Evolutionary conservation across 495 filamentous ascomycete genomes (phyloP), one percentile per base, ranked within the genome.

Genomic region (Aspergillus indologenus): DNA sequence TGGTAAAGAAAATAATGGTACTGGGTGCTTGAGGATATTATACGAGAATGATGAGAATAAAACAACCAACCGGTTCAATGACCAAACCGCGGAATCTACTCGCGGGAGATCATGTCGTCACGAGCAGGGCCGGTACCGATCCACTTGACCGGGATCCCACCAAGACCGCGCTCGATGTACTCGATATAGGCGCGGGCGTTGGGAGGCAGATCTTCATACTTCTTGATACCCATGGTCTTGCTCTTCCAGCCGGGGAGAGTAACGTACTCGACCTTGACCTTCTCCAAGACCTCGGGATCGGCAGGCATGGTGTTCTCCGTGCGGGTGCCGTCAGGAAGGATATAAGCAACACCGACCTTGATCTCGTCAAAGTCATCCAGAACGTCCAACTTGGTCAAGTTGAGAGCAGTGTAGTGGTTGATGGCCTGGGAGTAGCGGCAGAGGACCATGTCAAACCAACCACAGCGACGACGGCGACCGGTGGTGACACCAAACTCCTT

Each of bases 391-490:
- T 92, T 96, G 59, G 91, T 96, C 42, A 96, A 75, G 79, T 96
- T 96, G 48, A 95, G 73, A 1, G 78, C 75, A 11, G 85, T 88
- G 75, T 91, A 90, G 75, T 90, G 81, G 77, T 90, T 90, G 62
- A 91, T 77, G 1, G 77, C 73, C 31, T 80, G 75, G 44, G 83
- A 90, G 79, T 92, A 91, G 64, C 90, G 87, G 57, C 90, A 71
- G n/a, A 94, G 78, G n/a, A 92, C 87, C 7, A 96, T 81, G 68
- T 97, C 91, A 43, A 96, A 81, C 91, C 90, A 96, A 24, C 92
- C 92, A 68, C 92, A 96, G 47, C 92, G 84, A 20, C 92, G 86
- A 62, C 76, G 84, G 54, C 92, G 84, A 58, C 92, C 92, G 21
- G 92, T 96, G 45, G 87, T 96, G 34, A 89, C 89, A 59, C 91